phyloP scores from a whole-genome alignment of 345 rosid species.

The Carallia brachiata region DNA sequence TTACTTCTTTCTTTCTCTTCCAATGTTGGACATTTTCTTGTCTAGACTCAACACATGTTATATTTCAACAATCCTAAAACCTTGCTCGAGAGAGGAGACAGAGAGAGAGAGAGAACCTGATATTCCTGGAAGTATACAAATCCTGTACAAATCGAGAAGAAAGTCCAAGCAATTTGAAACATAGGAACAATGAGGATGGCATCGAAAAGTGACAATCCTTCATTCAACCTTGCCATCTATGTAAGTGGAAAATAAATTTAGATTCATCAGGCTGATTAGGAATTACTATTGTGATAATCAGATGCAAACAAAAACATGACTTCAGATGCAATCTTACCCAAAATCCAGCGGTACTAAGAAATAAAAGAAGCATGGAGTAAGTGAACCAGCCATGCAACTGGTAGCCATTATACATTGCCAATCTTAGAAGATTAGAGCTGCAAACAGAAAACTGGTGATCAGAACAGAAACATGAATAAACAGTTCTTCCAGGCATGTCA shows the following conservation, averaged over 20 bases:
- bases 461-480: constrained; percentile 15
- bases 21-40: too few species aligned
- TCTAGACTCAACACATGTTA: too few species aligned
- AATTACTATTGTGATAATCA: neutral
- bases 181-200: constrained; percentile 98
- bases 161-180: constrained; percentile 99
- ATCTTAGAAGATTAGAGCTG: constrained; percentile 90
- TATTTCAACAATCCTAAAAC: too few species aligned
- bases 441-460: constrained; percentile 23
- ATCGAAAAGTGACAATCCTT: constrained; percentile 84
- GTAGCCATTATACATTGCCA: constrained; percentile 87
- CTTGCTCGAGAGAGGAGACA: neutral
- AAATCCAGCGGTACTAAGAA: constrained; percentile 96
- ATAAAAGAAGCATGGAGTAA: constrained; percentile 86
- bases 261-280: constrained; percentile 2
- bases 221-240: constrained; percentile 97
- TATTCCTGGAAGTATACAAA: constrained; percentile 95
- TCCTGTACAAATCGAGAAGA: constrained; percentile 98
- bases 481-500: constrained; percentile 4
- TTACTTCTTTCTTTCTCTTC: too few species aligned
- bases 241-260: constrained; percentile 11
- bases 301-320: constrained; percentile 7
- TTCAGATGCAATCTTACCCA: constrained; percentile 58
- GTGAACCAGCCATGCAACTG: constrained; percentile 93
- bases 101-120: constrained; percentile 53